Percentiles rank a stretch among this genome's conserved stretches.
Evolutionary conservation across 2,329 filamentous ascomycete species (phyloP).

Genomic region (Coniochaeta ligniaria): DNA sequence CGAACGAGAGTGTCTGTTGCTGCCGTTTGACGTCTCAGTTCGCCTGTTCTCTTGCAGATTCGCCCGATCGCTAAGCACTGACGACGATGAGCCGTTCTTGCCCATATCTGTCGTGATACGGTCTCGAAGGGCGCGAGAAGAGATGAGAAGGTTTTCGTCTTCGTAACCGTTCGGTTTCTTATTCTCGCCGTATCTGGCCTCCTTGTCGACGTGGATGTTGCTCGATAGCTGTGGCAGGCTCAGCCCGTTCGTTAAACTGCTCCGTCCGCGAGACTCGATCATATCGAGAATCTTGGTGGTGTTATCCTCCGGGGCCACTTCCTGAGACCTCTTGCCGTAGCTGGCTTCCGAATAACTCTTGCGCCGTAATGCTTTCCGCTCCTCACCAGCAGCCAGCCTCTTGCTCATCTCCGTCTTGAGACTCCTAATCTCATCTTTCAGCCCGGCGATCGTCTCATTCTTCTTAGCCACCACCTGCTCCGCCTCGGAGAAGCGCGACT

Average conservation of each 20-base stretch:
- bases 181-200: conserved; percentile 3
- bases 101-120: conserved; percentile 15
- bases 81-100: conserved; percentile 6
- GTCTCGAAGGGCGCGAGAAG: conserved; percentile 14
- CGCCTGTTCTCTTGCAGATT: conserved; percentile 15
- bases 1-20: background rate
- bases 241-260: background rate
- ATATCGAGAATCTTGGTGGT: conserved; percentile 1
- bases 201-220: background rate
- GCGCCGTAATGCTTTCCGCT: background rate
- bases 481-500: conserved; percentile 46
- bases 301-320: conserved; percentile 16
- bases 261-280: background rate
- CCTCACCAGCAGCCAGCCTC: background rate
- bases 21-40: background rate
- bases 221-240: background rate
- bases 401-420: conserved; percentile 26
- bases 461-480: conserved; percentile 48
- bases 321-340: background rate
- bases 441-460: conserved; percentile 47
- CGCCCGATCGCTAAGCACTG: conserved; percentile 14
- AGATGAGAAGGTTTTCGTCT: conserved; percentile 9
- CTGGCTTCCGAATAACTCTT: background rate
- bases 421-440: conserved; percentile 44
- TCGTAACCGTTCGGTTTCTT: conserved; percentile 6